Evolutionary conservation across 2,329 filamentous ascomycete species (phyloP), one percentile per base, ranked within the genome.

Genomic region (Bipolaris victoriae): DNA sequence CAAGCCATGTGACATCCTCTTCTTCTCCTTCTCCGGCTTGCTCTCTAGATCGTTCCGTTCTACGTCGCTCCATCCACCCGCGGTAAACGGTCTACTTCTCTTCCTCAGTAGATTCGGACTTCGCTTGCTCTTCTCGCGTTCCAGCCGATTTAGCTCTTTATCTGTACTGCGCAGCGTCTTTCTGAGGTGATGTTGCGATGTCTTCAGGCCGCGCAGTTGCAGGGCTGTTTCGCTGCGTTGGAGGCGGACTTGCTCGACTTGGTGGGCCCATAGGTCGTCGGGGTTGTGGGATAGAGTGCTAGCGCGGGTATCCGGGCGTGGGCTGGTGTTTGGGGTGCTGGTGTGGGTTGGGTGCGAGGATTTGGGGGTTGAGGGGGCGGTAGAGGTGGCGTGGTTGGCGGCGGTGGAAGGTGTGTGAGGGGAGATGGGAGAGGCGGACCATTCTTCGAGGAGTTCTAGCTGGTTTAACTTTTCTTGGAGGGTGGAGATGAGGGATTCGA

Each of bases 231-330:
- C 73, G 13, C 75, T 60, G 29, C 75, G 58, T 33, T 72, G 61
- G 64, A 74, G 68, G 20, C 73, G 69, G 15, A 76, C 62, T 16
- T 71, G 63, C 39, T 77, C 74, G 6, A 76, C 64, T 44, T 76
- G 72, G 18, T 57, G 64, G 0, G 70, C 67, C 74, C 75, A 76
- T 1, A 64, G 52, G 1, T 68, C 66, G 2, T 69, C 67, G 3
- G 69, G 62, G 15, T 68, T 58, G 7, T 47, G 59, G 3, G 64
- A 65, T 7, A 48, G 41, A 5, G 62, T 62, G 20, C 66, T 73
- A 2, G 55, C 58, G 18, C 60, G 57, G 2, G 66, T 73, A 5
- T 64, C 53, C 13, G 69, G 67, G 26, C 26, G 26, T 9, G 26
- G 26, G 26, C 26, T 29, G 26, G 7, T 29, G 26, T 9, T 10